Evolutionary conservation across 129 eudicot genomes (phyloP).

Genomic region (Flaveria ramosissima): DNA sequence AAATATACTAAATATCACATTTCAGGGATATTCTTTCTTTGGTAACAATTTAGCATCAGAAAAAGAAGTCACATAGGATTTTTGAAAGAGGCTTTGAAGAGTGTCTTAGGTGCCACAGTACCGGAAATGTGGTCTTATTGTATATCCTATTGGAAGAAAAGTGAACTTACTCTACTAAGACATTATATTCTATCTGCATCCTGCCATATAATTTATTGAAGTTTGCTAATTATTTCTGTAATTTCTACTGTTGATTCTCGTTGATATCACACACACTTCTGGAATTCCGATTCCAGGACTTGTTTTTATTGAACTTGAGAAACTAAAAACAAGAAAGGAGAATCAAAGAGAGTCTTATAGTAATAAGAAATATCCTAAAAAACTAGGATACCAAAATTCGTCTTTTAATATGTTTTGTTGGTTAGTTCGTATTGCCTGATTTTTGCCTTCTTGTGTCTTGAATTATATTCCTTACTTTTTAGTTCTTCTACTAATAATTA

Average conservation of each 20-base stretch:
- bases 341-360: neutral
- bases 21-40: neutral
- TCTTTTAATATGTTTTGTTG: neutral
- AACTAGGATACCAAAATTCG: neutral
- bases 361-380: neutral
- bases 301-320: neutral
- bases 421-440: neutral
- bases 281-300: neutral
- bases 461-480: neutral
- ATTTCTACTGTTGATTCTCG: neutral
- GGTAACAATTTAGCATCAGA: neutral
- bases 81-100: neutral
- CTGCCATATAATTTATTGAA: neutral
- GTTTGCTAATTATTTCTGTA: neutral
- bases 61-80: neutral
- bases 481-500: neutral
- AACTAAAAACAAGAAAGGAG: neutral
- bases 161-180: neutral
- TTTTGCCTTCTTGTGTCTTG: neutral
- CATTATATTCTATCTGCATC: neutral
- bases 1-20: neutral
- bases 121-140: neutral
- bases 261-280: neutral
- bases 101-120: neutral
- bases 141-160: neutral